Evolutionary conservation across 2,329 filamentous ascomycete genomes (phyloP).

Genomic region (Xylogone sp.): DNA sequence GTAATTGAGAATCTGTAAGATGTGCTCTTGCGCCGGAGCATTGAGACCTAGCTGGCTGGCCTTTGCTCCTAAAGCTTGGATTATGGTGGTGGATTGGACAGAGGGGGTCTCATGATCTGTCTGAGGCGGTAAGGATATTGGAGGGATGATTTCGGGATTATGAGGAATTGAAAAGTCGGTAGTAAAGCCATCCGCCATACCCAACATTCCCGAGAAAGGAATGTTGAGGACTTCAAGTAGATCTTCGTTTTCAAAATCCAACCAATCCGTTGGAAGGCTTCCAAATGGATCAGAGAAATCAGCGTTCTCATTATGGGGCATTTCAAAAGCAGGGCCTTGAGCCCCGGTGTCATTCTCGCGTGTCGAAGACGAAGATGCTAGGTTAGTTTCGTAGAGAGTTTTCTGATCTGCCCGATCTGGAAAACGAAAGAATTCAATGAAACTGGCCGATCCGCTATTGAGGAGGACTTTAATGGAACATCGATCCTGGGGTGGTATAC

Average conservation of each 20-base stretch:
- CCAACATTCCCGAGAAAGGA: constrained; percentile 11
- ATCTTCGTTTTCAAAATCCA: constrained; percentile 15
- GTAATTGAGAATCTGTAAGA: constrained; percentile 34
- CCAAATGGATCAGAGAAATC: constrained; percentile 15
- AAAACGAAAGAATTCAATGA: constrained; percentile 39
- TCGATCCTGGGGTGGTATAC: constrained; percentile 32
- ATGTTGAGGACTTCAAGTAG: constrained; percentile 15
- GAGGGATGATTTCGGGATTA: not conserved
- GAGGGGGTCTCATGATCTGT: constrained; percentile 31
- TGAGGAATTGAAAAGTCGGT: constrained; percentile 6
- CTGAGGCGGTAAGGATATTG: constrained; percentile 2
- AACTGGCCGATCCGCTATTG: constrained; percentile 40
- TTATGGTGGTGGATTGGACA: constrained; percentile 33
- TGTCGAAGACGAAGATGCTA: constrained; percentile 7
- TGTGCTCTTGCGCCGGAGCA: constrained; percentile 32
- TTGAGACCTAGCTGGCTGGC: constrained; percentile 34
- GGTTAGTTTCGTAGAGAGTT: constrained; percentile 24
- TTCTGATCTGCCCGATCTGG: constrained; percentile 35
- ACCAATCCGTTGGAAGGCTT: constrained; percentile 14
- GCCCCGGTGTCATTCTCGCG: constrained; percentile 11
- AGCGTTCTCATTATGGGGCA: constrained; percentile 9
- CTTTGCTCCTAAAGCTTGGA: constrained; percentile 35
- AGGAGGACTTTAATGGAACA: constrained; percentile 43
- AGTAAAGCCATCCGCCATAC: constrained; percentile 9
- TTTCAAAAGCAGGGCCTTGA: constrained; percentile 5